Evolutionary conservation across 2,329 filamentous ascomycete species (phyloP), one percentile per base, ranked within the genome.

Genomic region (Talaromyces sp.): DNA sequence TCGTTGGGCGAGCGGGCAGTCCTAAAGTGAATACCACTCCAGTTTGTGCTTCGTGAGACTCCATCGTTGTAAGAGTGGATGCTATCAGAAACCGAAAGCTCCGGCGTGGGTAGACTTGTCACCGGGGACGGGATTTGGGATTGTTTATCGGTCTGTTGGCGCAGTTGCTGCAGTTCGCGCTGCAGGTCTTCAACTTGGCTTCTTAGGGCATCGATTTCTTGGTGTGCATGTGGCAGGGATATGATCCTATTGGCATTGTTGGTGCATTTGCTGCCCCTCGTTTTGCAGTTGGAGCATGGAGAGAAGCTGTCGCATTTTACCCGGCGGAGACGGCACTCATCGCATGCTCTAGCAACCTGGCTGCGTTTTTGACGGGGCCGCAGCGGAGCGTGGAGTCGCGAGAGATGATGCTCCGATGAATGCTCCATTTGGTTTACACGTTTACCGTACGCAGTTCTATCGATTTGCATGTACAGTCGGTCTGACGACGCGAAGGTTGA

Each of bases 11-110:
- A 76, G 9, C 75, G 71, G 0, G 77, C 74, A 1, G 76, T 78
- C 27, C 75, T 72, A 5, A 77, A 74, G 43, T 77, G 74, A 39
- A 82, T 77, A 31, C 78, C 75, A 22, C 79, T 76, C 77, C 77
- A 79, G 69, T 72, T 47, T 69, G 74, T 64, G 70, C 73, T 59
- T 54, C 65, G 66, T 66, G 61, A 67, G 11, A 22, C 31, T 67
- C 60, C 70, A 49, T 27, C 65, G 58, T 39, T 27, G 4, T 56
- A 49, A 10, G 45, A 43, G 19, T 41, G 27, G 37, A 43, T 22
- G 10, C 47, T 41, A 33, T 54, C 60, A 54, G 60, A 54, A n/a
- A 35, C 5, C 7, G 60, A 43, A 31, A 62, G 47, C 47, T 62
- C 60, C n/a, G 60, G 60, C 15, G 60, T 62, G 9, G 47, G 17